Evolutionary conservation across 2,329 filamentous ascomycete genomes (phyloP), one percentile per base, ranked within the genome.

Genomic region (Xylaria sp.): DNA sequence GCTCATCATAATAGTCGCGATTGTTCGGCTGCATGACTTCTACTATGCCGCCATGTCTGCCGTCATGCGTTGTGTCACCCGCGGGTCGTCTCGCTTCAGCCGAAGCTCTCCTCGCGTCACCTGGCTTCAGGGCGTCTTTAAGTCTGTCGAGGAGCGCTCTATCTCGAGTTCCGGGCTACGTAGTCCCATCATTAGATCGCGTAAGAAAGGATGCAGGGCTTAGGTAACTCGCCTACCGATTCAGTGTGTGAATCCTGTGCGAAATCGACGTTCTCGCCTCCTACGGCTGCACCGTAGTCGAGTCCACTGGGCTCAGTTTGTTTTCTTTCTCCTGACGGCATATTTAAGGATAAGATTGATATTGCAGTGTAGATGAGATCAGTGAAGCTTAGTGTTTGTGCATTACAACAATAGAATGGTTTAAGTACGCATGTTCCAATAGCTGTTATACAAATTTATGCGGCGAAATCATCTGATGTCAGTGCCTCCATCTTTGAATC

Each of bases 91-190:
- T 58, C 40, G 61, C 59, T 10, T 51, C 61, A 6, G 6, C 46
- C 2, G 53, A 38, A 7, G 17, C 11, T 10, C 42, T 31, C 3
- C 59, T 51, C 36, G 65, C 58, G 38, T 72, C 70, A 13, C 63
- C 70, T 0, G 70, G 70, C 20, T 15, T 65, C 23, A 72, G 61
- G 3, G 70, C 70, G 6, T 71, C 66, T 53, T 65, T 68, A 36
- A 72, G 68, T 17, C 56, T 69, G 60, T 69, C 66, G 4, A 71
- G 59, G 33, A 72, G 60, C 1, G 67, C 67, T 26, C 28, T 56
- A 46, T 68, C 68, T 17, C 63, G 63, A 23, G n/a, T 38, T 13
- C 69, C 69, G 46, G 69, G 56, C 69, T 71, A 9, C n/a, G 26
- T 15, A 33, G 7, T 13, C 23, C 4, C 1, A 11, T 11, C 31